Evolutionary conservation across 345 rosid genomes (phyloP), one percentile per base, ranked within the genome.

Genomic region (Eucalyptus marginata): DNA sequence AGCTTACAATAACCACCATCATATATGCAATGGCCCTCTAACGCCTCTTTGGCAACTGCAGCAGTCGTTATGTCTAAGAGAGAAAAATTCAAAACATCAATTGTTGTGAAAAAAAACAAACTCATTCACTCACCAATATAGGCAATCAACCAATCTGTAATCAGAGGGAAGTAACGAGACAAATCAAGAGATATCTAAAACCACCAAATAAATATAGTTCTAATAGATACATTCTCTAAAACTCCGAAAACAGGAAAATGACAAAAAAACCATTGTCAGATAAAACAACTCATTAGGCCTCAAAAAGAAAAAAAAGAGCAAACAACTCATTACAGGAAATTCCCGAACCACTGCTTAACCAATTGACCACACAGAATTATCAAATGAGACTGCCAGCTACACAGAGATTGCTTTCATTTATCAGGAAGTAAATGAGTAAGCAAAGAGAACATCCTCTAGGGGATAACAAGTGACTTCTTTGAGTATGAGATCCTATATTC

Each of bases 1-100:
- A 98, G 99, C 99, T 98, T 97, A 97, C 98, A 98, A 93, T 97
- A 97, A 96, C 99, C 99, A 95, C 98, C 99, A 94, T 98, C 99
- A 96, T 97, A 97, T 91, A 98, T 98, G 98, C 99, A 95, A 90
- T 96, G 99, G 91, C 98, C 99, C 94, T 98, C 99, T 88, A 98
- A 89, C 89, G 99, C 94, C 90, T 95, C 98, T 91, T 97, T 97
- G 88, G 98, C 98, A 89, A 95, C 93, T 86, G 95, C 92, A 84
- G 99, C 99, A 22, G 98, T 96, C 16, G 97, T 20, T 87, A 96
- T 90, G 92, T 97, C 99, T 97, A 94, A 89, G 93, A 89, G 29
- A 87, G 68, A 43, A 92, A 87, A 40, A 58, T 46, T 58, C 81
- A 89, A 76, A 68, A 84, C n/a, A 33, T 54, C 51, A 81, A 81